Evolutionary conservation across 2,329 filamentous ascomycete species (phyloP).

Genomic region (Zymoseptoria passerinii): DNA sequence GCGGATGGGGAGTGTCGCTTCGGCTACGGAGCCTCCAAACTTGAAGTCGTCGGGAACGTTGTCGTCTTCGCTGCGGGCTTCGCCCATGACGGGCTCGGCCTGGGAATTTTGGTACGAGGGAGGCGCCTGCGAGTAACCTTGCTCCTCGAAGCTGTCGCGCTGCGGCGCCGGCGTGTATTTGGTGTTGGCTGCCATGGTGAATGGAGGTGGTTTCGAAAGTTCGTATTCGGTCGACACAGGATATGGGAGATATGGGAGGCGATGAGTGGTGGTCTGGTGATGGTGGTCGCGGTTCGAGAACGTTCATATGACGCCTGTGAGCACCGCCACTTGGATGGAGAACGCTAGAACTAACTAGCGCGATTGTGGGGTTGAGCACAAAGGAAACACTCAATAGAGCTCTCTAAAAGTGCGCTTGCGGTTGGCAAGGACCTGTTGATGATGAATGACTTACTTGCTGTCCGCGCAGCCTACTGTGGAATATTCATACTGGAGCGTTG

Average conservation of each 20-base stretch:
- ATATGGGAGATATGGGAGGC: neutral
- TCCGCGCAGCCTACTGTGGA: too few species aligned
- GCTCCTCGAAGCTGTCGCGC: slow-evolving; percentile 77
- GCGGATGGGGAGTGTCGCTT: slow-evolving; percentile 80
- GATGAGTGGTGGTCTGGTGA: neutral
- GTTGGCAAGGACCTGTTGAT: too few species aligned
- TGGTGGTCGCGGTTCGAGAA: neutral
- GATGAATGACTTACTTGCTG: too few species aligned
- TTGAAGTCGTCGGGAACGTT: slow-evolving; percentile 98
- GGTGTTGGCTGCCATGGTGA: slow-evolving; percentile 61
- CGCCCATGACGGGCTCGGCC: slow-evolving; percentile 50
- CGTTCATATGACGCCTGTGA: neutral
- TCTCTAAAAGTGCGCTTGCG: too few species aligned
- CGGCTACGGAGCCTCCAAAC: slow-evolving; percentile 89
- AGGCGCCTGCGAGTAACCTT: slow-evolving; percentile 70
- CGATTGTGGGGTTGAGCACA: neutral
- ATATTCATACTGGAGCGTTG: too few species aligned
- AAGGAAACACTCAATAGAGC: too few species aligned
- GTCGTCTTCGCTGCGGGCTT: slow-evolving; percentile 71
- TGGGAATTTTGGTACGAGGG: slow-evolving; percentile 80
- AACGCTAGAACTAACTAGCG: too few species aligned
- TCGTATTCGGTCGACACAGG: neutral
- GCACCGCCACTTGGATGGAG: neutral
- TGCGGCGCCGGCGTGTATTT: slow-evolving; percentile 79
- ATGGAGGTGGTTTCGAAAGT: neutral